phyloP scores from a whole-genome alignment of 2,329 filamentous ascomycete genomes.

The Aspergillus transmontanensis region DNA sequence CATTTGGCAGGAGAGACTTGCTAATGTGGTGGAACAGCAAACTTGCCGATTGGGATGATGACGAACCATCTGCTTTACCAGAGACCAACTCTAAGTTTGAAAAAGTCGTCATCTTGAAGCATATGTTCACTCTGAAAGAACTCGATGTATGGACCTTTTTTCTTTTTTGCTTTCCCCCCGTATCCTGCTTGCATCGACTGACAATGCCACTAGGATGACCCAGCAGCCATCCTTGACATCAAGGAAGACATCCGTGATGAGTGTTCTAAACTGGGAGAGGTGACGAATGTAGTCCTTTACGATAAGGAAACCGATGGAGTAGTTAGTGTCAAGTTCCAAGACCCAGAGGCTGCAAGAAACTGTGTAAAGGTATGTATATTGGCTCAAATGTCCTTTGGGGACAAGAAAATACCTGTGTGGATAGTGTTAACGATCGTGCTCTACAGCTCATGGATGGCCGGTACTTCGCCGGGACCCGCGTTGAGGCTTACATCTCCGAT shows the following conservation, averaged over 20 bases:
- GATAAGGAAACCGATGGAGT: constrained; percentile 84
- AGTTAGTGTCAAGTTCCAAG: constrained; percentile 79
- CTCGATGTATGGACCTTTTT: constrained; percentile 56
- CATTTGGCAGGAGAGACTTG: background rate
- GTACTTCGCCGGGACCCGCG: constrained; percentile 71
- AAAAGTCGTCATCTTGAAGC: constrained; percentile 82
- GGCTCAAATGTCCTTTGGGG: background rate
- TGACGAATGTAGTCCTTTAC: constrained; percentile 89
- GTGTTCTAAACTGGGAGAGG: constrained; percentile 79
- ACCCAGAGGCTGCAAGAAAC: constrained; percentile 68
- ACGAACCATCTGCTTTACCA: constrained; percentile 67
- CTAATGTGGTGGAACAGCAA: constrained; percentile 58
- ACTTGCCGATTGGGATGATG: constrained; percentile 93
- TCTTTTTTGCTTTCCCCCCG: background rate
- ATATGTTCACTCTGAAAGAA: constrained; percentile 89
- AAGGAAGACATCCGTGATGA: constrained; percentile 93
- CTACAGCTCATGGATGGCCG: constrained; percentile 72
- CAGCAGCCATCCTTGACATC: constrained; percentile 81
- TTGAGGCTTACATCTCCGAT: constrained; percentile 71
- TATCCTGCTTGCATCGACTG: constrained; percentile 13
- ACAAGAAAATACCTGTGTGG: background rate
- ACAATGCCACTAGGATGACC: constrained; percentile 62
- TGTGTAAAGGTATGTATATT: constrained; percentile 60
- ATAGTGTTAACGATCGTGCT: constrained; percentile 11
- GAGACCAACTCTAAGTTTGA: constrained; percentile 65